Evolutionary conservation across 129 eudicot species (phyloP).

Genomic region (Artemisia tridentata): DNA sequence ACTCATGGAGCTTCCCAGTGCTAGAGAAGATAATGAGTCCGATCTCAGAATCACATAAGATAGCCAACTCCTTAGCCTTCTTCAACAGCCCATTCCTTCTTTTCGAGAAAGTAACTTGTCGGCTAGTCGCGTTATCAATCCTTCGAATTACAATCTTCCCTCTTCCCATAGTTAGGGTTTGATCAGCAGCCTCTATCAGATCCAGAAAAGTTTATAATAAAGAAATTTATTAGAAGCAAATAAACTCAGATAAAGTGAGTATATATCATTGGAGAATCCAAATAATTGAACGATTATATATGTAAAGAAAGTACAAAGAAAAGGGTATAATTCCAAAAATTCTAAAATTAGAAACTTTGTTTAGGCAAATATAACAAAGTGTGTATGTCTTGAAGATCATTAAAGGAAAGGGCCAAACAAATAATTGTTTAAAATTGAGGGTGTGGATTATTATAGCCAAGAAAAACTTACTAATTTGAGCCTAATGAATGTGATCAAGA

Average conservation of each 20-base stretch:
- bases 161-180: constrained; percentile 69
- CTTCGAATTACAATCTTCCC: constrained; percentile 80
- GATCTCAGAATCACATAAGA: constrained; percentile 81
- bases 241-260: constrained; percentile 17
- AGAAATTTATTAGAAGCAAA: neutral
- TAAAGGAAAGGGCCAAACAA: constrained; percentile 19
- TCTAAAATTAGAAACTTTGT: constrained; percentile 23
- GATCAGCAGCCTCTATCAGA: constrained; percentile 1
- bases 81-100: constrained; percentile 79
- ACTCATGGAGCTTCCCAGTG: constrained; percentile 79
- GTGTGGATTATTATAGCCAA: constrained; percentile 12
- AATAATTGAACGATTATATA: neutral
- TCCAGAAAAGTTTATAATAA: neutral
- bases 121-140: constrained; percentile 85
- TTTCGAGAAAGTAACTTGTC: constrained; percentile 96
- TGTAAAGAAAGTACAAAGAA: constrained; percentile 11
- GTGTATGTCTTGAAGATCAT: constrained; percentile 13
- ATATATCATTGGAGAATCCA: constrained; percentile 18
- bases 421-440: constrained; percentile 14
- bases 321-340: neutral
- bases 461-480: constrained; percentile 37
- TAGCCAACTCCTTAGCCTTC: constrained; percentile 79
- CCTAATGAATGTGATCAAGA: constrained; percentile 25
- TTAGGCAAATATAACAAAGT: constrained; percentile 12
- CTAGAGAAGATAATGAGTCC: constrained; percentile 76